Evolutionary conservation across 805 yeast species (phyloP).

Genomic region (Myxozyma neotropica): DNA sequence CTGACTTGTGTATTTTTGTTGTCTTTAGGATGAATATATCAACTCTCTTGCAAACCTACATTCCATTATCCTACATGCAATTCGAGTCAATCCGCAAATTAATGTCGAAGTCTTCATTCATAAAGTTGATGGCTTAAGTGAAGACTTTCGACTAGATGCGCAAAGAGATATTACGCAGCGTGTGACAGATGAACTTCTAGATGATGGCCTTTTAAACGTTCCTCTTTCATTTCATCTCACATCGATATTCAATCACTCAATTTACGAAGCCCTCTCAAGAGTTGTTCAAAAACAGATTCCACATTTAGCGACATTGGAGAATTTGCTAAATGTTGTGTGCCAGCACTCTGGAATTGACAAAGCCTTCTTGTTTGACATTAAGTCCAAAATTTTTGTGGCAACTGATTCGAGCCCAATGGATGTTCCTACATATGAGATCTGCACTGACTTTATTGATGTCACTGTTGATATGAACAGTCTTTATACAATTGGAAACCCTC

Average conservation of each 20-base stretch:
- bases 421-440: slow-evolving; percentile 91
- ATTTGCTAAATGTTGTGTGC: slow-evolving; percentile 82
- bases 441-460: slow-evolving; percentile 95
- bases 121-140: slow-evolving; percentile 92
- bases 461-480: slow-evolving; percentile 75
- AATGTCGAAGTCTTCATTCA: slow-evolving; percentile 93
- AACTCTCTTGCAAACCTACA: slow-evolving; percentile 88
- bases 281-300: slow-evolving; percentile 89
- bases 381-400: slow-evolving; percentile 91
- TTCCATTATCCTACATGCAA: slow-evolving; percentile 84
- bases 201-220: slow-evolving; percentile 86
- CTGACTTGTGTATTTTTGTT: slow-evolving; percentile 88
- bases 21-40: slow-evolving; percentile 84
- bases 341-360: slow-evolving; percentile 90
- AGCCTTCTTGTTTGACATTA: slow-evolving; percentile 87
- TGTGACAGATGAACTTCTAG: slow-evolving; percentile 88
- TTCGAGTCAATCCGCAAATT: slow-evolving; percentile 77
- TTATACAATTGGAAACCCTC: slow-evolving; percentile 34
- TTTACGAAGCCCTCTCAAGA: slow-evolving; percentile 92
- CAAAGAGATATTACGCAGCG: slow-evolving; percentile 96
- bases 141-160: slow-evolving; percentile 91
- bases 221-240: slow-evolving; percentile 90
- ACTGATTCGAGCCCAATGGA: slow-evolving; percentile 96
- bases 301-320: slow-evolving; percentile 85
- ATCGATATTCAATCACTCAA: slow-evolving; percentile 92